Base-by-base conservation (phyloP, 805 yeast genomes). In the Candida khao-thaluensis region DNA sequence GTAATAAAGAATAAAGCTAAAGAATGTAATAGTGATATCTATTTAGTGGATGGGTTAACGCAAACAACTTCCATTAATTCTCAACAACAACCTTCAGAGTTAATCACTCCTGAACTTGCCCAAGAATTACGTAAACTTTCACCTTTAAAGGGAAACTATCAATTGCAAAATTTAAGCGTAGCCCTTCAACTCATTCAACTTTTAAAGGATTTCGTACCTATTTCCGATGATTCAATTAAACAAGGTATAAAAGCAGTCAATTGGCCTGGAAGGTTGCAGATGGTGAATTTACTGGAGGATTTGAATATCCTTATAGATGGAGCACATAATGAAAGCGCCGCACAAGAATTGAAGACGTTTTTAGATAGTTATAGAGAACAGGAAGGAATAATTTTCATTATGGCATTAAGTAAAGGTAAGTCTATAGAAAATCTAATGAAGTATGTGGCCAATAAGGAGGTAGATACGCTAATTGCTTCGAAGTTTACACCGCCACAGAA, bases 221-320 rank as follows among this genome's bases (percentile, higher is more conserved):
- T 80, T 6, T 51, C 72, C 0, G 41, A 44, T 2, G 56, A 56
- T 0, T 47, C 60, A 1, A 64, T 85, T 0, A 47, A 55, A 4
- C 45, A 52, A 6, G 95, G 96, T 0, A 59, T 90, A 0, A 36
- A 51, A 1, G 37, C 48, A 0, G 81, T 89, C 0, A 46, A 49
- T 7, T 90, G 98, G 98, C 95, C 95, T 0, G 98, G 97, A 1
- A 66, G 99, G 44, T 62, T 93, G 37, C 96, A 93, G 52, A 17
- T 23, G n/a, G 39, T 46, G 10, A 41, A 52, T 1, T 37, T 61
- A 1, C 35, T 37, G 1, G 51, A 49, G 5, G 40, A 38, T 1
- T 37, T 41, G 41, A 0, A 46, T 51, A 58, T 80, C 0, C 59
- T 93, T 3, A 53, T 93, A 2, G 98, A 91, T 62, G 98, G 98